Conservation (phyloP, 495 filamentous ascomycete species). For the Aspergillus nidulans region DNA sequence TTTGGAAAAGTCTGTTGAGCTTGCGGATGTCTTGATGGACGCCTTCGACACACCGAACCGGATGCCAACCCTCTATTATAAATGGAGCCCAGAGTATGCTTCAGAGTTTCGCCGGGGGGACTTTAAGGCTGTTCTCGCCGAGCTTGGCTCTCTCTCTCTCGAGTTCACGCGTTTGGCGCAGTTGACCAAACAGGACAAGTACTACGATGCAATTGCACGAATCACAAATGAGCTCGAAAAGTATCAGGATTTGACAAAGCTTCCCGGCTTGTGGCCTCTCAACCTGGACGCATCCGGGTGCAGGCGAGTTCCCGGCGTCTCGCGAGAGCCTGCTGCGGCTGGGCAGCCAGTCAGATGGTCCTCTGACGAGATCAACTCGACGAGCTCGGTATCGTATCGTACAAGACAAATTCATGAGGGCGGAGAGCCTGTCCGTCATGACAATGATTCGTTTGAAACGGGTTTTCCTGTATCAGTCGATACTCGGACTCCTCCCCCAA, state of each 20-base stretch:
- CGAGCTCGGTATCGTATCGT: constrained; percentile 15
- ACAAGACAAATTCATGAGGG: constrained; percentile 19
- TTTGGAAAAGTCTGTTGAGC: constrained; percentile 80
- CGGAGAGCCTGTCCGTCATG: constrained; percentile 27
- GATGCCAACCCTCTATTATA: constrained; percentile 86
- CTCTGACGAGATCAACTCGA: constrained; percentile 10
- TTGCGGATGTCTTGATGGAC: constrained; percentile 84
- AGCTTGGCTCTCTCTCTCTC: constrained; percentile 85
- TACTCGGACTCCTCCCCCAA: not conserved
- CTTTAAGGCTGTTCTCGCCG: constrained; percentile 63
- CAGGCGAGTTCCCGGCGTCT: constrained; percentile 25
- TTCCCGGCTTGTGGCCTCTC: constrained; percentile 83
- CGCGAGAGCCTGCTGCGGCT: constrained; percentile 5
- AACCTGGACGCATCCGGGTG: constrained; percentile 75
- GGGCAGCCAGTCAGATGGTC: not conserved
- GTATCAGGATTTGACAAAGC: constrained; percentile 65
- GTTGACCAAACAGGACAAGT: constrained; percentile 78
- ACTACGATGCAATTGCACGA: constrained; percentile 92
- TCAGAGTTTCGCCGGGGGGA: constrained; percentile 63
- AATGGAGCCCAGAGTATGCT: constrained; percentile 68
- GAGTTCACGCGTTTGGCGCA: constrained; percentile 95
- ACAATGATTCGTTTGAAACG: not conserved
- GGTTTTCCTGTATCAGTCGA: not conserved
- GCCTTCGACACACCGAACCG: constrained; percentile 96
- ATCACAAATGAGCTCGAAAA: constrained; percentile 84